phyloP scores from a whole-genome alignment of 1,139 yeast species.

The Geotrichum histeridarum region DNA sequence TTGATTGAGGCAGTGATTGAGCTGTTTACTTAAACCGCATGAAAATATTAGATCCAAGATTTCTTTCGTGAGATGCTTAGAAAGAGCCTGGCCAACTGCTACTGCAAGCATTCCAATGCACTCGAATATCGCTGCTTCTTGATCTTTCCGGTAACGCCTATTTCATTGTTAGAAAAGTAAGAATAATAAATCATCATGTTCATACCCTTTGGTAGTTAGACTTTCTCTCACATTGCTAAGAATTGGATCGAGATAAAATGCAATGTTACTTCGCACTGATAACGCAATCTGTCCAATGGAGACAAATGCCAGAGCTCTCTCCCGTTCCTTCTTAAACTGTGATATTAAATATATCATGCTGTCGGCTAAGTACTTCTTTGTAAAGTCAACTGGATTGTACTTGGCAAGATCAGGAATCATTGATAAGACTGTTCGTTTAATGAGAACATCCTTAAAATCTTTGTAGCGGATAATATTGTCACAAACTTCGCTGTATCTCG shows the following conservation, averaged over 20 bases:
- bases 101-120: conserved; percentile 82
- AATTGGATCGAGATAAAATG: conserved; percentile 82
- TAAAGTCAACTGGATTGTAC: conserved; percentile 72
- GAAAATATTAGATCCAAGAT: conserved; percentile 73
- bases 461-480: conserved; percentile 70
- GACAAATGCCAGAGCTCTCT: conserved; percentile 69
- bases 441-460: conserved; percentile 68
- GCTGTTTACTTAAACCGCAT: conserved; percentile 74
- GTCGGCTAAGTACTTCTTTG: conserved; percentile 73
- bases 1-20: conserved; percentile 68
- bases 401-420: conserved; percentile 79
- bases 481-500: conserved; percentile 71
- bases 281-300: conserved; percentile 82
- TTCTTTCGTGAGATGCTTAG: conserved; percentile 81
- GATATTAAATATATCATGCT: conserved; percentile 73
- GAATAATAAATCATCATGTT: conserved; percentile 1
- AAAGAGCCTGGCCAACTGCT: conserved; percentile 92
- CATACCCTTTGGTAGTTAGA: conserved; percentile 55
- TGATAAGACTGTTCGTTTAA: conserved; percentile 76
- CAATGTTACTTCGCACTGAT: conserved; percentile 81
- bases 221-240: conserved; percentile 81
- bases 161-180: conserved; percentile 18
- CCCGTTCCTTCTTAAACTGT: conserved; percentile 72
- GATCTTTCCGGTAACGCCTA: conserved; percentile 57
- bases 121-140: conserved; percentile 82